Evolutionary conservation across 805 yeast species (phyloP), one percentile per base, ranked within the genome.

Genomic region (Kazachstania psychrophila): DNA sequence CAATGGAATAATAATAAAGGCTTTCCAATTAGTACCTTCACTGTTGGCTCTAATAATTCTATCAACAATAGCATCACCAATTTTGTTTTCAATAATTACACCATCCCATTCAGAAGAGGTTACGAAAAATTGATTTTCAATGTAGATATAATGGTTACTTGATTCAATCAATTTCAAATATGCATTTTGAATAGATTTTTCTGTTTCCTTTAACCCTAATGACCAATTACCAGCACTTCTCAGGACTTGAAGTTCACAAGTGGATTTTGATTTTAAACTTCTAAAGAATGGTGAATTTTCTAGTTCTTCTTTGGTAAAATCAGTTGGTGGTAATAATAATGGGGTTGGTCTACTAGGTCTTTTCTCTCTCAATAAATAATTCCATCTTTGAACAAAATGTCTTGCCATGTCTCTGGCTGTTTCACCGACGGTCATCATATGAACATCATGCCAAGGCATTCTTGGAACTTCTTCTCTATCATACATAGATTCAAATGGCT

Each of bases 391-490:
- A 11, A 87, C 94, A 61, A 94, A 92, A 58, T 92, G 97, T 39
- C 98, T 73, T 0, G 94, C 73, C 36, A 89, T 61, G 58, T 92
- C 99, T 41, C 96, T 71, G 0, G 97, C 98, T 3, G 88, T 77
- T 51, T 88, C 94, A 11, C 99, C 99, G 2, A 88, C 75, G 1
- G 94, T 77, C 63, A 87, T 77, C 94, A 88, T 92, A 48, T 92
- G 97, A 26, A 92, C 85, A 69, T 92, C 99, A 60, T 92, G 99
- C 99, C 98, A 92, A 8, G 98, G 98, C 99, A 92, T 92, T 49
- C 99, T 73, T 2, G 98, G 97, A 15, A 74, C 70, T 14, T 58
- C 58, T 12, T 71, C 66, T 42, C 99, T 72, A 58, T 92, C 94
- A 53, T 86, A 86, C 92, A 89, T 81, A 16, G 85, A 84, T 34